phyloP scores from a whole-genome alignment of 2,329 filamentous ascomycete genomes.

The Aspergillus spinulosporus region DNA sequence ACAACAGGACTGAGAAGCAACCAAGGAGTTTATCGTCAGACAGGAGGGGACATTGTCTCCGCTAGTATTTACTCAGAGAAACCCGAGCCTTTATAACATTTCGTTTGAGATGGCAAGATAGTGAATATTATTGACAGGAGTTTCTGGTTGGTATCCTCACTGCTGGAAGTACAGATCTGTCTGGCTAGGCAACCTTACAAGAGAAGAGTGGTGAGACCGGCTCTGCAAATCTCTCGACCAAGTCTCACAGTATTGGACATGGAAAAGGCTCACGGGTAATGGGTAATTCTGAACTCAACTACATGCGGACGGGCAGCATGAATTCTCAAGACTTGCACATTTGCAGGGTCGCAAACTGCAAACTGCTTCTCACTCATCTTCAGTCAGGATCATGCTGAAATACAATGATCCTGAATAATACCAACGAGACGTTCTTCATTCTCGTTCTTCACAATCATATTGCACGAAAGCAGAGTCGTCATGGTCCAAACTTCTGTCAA shows the following conservation, averaged over 20 bases:
- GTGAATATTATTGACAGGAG: background rate
- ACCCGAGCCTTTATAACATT: too few species aligned
- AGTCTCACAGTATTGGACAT: background rate
- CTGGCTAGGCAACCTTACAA: background rate
- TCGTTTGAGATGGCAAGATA: background rate
- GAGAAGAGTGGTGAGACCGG: background rate
- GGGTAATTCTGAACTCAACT: background rate
- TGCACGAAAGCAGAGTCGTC: background rate
- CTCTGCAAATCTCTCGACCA: background rate
- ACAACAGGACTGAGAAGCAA: too few species aligned
- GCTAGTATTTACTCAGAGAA: too few species aligned
- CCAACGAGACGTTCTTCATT: background rate
- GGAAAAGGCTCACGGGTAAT: background rate
- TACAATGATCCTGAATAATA: background rate
- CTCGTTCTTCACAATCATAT: background rate
- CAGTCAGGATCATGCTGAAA: background rate
- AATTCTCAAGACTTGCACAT: background rate
- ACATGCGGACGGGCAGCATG: background rate
- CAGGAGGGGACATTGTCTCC: too few species aligned
- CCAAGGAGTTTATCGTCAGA: too few species aligned
- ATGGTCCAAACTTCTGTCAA: background rate
- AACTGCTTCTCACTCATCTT: background rate
- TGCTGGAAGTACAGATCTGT: slow-evolving; percentile 1
- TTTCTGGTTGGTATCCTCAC: background rate
- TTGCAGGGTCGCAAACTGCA: too few species aligned